phyloP scores from a whole-genome alignment of 441 rosid genomes.

The Flueggea neowawraea region DNA sequence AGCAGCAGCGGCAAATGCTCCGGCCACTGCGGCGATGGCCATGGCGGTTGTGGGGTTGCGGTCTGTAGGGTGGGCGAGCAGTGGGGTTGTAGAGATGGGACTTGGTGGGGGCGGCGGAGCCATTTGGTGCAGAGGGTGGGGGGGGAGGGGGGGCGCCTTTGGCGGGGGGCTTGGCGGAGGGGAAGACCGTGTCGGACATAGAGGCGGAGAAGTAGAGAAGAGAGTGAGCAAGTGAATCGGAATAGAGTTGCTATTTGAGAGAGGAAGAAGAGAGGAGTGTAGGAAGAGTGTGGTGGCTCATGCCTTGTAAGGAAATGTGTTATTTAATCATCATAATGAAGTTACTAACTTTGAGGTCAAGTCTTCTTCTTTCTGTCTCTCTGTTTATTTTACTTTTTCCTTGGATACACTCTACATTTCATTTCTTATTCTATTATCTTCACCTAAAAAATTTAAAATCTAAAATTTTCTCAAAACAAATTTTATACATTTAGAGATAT shows the following conservation, averaged over 20 bases:
- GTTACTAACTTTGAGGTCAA: no score
- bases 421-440: no score
- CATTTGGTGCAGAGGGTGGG: constrained; percentile 12
- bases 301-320: no score
- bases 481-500: no score
- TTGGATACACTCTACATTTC: no score
- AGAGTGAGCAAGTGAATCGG: background rate
- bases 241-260: constrained; percentile 1
- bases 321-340: no score
- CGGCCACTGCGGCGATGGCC: constrained; percentile 41
- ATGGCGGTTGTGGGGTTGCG: constrained; percentile 19
- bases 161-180: constrained; percentile 34
- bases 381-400: no score
- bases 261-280: background rate
- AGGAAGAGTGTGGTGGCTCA: no score
- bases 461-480: no score
- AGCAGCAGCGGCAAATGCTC: constrained; percentile 68
- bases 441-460: no score
- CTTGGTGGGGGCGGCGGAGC: constrained; percentile 35
- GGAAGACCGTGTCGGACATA: constrained; percentile 67
- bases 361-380: no score
- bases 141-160: background rate
- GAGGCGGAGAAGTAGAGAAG: background rate
- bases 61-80: constrained; percentile 55
- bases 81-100: constrained; percentile 56